Evolutionary conservation across 495 filamentous ascomycete genomes (phyloP), one percentile per base, ranked within the genome.

Genomic region (Neurospora africana): DNA sequence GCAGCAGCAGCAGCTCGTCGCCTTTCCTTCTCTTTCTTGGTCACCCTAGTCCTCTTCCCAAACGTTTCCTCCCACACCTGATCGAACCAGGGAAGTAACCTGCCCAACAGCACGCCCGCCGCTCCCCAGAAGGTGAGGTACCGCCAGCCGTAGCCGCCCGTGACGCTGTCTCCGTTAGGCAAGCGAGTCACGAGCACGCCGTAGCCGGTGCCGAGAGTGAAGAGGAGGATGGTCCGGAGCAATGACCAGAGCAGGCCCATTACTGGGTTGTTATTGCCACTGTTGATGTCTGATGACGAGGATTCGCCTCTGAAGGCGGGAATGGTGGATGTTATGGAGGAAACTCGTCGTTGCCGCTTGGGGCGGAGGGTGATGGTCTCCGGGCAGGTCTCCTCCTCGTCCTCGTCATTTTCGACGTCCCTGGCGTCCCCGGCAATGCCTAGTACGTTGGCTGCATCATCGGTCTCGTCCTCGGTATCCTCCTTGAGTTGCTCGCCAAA

Each of bases 161-260:
- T 53, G 35, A 27, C 15, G 21, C 8, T 75, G 44, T 68, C 73
- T 74, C 53, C 53, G 43, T 72, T 76, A 15, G 78, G 83, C 37
- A 99, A 79, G 79, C 93, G 91, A n/a, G 91, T 89, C 11, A 97
- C 90, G 67, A 98, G 85, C 8, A 93, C 82, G 8, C 96, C 96
- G 80, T 98, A 98, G 27, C 89, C 88, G 61, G 93, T 84, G 3
- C 95, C 95, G 68, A 97, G 88, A 5, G 84, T 85, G 81, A 94
- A 95, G n/a, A 98, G 84, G 39, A 93, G 80, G 2, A 86, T 73
- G 38, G 86, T 87, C 44, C 92, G 87, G 37, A 88, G 75, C 5
- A 81, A 78, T 81, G 83, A 75, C 81, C 85, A 74, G 5, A 70
- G 10, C 30, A 74, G 71, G 10, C 75, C 68, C 19, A 70, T 44